A percentile compares a stretch with the other conserved stretches of the same genome.
phyloP scores from a whole-genome alignment of 805 yeast genomes.

The Brettanomyces sp. region DNA sequence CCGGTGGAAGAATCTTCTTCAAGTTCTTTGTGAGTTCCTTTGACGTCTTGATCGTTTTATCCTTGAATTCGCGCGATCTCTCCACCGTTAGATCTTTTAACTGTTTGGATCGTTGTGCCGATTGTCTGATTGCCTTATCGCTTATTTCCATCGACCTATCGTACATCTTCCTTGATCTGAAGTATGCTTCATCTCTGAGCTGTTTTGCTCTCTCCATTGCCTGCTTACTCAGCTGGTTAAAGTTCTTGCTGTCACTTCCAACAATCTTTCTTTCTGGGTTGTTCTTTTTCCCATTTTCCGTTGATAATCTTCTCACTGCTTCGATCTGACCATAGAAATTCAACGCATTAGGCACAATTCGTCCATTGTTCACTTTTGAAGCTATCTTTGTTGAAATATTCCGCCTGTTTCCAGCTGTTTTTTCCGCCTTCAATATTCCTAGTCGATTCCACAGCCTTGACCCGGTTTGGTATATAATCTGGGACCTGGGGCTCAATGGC shows the following conservation, averaged over 20 bases:
- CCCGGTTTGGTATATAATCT: neutral
- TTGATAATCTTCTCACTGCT: no score
- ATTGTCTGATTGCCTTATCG: conserved; percentile 3
- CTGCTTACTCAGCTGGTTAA: neutral
- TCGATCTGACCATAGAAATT: no score
- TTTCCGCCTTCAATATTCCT: no score
- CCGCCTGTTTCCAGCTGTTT: no score
- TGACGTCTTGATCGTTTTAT: conserved; percentile 9
- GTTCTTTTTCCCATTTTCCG: no score
- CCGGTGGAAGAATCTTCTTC: conserved; percentile 22
- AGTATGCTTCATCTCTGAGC: neutral
- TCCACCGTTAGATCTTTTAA: conserved; percentile 12
- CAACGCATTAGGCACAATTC: no score
- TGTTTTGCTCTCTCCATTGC: conserved; percentile 1
- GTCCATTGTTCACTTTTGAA: no score
- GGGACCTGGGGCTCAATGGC: no score
- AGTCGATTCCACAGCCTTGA: no score
- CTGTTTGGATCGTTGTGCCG: conserved; percentile 8
- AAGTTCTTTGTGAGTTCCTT: conserved; percentile 19
- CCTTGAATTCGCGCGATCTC: conserved; percentile 11
- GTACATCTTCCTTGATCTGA: conserved; percentile 6
- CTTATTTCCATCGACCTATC: conserved; percentile 2
- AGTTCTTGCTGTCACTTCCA: neutral
- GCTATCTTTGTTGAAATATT: no score
- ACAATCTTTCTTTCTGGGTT: no score